These are phyloP conservation scores for Candida sonorensis DNA, from an alignment of 805 yeast genomes.

Conservation along the genomic window DNA sequence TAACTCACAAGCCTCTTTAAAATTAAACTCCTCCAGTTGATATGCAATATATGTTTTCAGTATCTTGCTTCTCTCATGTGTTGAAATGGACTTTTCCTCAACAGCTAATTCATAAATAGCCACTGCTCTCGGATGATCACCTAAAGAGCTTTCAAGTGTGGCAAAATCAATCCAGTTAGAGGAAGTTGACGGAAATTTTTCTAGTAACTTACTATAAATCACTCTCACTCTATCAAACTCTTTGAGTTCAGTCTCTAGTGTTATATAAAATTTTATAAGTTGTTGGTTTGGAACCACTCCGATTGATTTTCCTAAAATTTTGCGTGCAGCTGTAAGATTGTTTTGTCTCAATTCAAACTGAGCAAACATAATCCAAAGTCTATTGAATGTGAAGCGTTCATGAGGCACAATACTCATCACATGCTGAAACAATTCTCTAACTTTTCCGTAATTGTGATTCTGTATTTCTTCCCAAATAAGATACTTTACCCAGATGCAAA, in stretches of 20 bases:
- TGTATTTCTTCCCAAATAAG: constrained; percentile 54
- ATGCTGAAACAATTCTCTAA: constrained; percentile 45
- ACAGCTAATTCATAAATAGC: constrained; percentile 53
- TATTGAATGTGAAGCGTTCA: constrained; percentile 54
- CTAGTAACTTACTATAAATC: constrained; percentile 63
- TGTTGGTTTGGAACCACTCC: constrained; percentile 60
- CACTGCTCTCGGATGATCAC: constrained; percentile 63
- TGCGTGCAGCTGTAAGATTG: constrained; percentile 49
- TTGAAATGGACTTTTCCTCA: constrained; percentile 11
- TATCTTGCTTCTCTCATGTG: constrained; percentile 5
- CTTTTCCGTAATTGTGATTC: constrained; percentile 32
- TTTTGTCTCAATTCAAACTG: constrained; percentile 68
- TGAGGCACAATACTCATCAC: constrained; percentile 51
- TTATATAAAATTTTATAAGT: constrained; percentile 58
- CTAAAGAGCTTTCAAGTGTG: constrained; percentile 56
- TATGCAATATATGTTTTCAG: constrained; percentile 40
- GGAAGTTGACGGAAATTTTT: constrained; percentile 33
- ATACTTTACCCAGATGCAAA: constrained; percentile 64
- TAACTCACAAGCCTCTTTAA: constrained; percentile 45
- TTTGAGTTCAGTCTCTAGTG: constrained; percentile 57
- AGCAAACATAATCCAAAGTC: constrained; percentile 66
- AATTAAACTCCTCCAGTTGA: constrained; percentile 55
- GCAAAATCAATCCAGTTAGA: constrained; percentile 60
- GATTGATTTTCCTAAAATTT: constrained; percentile 62
- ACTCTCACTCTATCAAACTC: constrained; percentile 78